phyloP scores from a whole-genome alignment of 2,329 filamentous ascomycete species.

The Apiospora sp. region DNA sequence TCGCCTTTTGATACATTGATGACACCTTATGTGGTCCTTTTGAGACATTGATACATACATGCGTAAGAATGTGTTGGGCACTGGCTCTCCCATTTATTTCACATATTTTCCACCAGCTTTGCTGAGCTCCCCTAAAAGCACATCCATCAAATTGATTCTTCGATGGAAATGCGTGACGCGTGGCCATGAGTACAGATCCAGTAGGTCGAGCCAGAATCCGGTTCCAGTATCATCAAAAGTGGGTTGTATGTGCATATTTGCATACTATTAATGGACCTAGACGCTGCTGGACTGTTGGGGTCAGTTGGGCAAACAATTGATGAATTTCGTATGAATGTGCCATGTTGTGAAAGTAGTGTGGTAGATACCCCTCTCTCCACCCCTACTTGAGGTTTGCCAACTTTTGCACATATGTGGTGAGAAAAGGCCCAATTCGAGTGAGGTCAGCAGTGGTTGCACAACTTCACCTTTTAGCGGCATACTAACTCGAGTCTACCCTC shows the following conservation, averaged over 20 bases:
- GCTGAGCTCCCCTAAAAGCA: not conserved
- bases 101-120: not conserved
- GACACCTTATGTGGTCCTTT: not conserved
- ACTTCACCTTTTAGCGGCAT: not conserved
- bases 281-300: not conserved
- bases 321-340: not conserved
- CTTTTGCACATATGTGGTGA: not conserved
- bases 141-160: too few relatives aligned
- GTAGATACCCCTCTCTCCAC: not conserved
- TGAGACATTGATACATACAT: not conserved
- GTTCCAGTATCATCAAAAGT: conserved; percentile 8
- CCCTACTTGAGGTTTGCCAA: not conserved
- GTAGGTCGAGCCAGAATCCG: not conserved
- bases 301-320: not conserved
- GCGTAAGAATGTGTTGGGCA: not conserved
- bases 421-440: not conserved
- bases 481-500: not conserved
- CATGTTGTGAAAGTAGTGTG: not conserved
- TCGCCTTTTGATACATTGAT: not conserved
- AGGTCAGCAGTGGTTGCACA: not conserved
- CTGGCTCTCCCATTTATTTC: not conserved
- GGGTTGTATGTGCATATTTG: not conserved
- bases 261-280: conserved; percentile 1
- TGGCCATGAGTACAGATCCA: not conserved
- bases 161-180: not conserved